phyloP scores from a whole-genome alignment of 2,329 filamentous ascomycete species.

The Fusarium napiforme region DNA sequence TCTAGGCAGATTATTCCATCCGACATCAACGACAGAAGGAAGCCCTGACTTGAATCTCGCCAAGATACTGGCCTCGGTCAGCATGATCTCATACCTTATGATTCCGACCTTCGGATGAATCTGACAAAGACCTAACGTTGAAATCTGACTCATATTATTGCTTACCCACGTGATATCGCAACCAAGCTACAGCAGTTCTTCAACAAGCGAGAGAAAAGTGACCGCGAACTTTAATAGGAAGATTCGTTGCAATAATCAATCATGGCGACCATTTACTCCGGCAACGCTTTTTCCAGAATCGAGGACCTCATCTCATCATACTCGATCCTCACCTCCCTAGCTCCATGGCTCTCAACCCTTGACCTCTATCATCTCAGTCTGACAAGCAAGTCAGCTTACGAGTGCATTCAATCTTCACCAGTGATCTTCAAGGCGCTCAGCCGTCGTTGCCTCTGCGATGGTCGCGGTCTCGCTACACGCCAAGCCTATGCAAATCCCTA shows the following conservation, averaged over 20 bases:
- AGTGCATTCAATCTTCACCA: neutral
- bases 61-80: fast-evolving
- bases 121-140: constrained; percentile 3
- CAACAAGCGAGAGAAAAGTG: fast-evolving
- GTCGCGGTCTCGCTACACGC: constrained; percentile 12
- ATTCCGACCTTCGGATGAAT: neutral
- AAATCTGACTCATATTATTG: neutral
- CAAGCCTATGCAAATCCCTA: constrained; percentile 17
- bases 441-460: constrained; percentile 27
- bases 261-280: neutral
- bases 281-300: neutral
- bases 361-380: constrained; percentile 27
- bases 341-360: constrained; percentile 28
- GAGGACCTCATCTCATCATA: constrained; percentile 25
- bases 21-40: no score
- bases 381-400: neutral
- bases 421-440: constrained; percentile 8
- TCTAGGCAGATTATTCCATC: no score
- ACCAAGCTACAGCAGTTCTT: fast-evolving
- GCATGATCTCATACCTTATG: neutral
- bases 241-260: no score
- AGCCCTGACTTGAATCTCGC: fast-evolving
- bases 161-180: constrained; percentile 7
- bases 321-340: constrained; percentile 20
- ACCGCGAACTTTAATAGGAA: no score